A percentile compares a stretch with the other conserved stretches of the same genome.
These are phyloP conservation scores for Candida pseudoglaebosa DNA, from an alignment of 805 yeast species.

Conservation along the genomic window DNA sequence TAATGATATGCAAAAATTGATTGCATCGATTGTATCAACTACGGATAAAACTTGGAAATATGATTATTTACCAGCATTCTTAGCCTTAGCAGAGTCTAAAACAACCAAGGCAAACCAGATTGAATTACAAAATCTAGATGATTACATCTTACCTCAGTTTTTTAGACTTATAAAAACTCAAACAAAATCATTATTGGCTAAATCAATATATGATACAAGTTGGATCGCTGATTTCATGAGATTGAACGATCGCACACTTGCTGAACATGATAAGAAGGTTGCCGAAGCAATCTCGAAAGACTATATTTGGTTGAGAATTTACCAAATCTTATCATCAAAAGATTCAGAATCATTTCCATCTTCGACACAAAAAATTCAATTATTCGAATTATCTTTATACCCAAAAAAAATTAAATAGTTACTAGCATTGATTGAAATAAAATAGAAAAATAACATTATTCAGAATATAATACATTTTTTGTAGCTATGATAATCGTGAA, in stretches of 20 bases:
- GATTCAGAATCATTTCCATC: neutral
- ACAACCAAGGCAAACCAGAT: neutral
- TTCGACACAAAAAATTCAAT: neutral
- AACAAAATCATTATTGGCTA: neutral
- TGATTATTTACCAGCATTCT: conserved; percentile 1
- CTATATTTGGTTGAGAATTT: neutral
- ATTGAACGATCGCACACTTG: neutral
- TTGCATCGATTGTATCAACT: neutral
- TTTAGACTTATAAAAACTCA: neutral
- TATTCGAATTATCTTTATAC: neutral
- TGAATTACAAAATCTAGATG: neutral
- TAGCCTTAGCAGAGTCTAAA: neutral
- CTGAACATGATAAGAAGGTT: neutral
- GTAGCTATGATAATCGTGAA: too few relatives aligned
- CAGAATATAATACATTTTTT: too few relatives aligned
- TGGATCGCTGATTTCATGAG: neutral
- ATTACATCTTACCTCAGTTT: neutral
- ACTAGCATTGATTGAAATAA: too few relatives aligned
- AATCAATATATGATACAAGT: neutral
- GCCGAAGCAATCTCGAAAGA: neutral
- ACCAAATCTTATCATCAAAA: neutral
- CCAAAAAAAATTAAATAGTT: too few relatives aligned
- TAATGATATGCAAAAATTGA: neutral
- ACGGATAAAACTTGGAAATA: neutral
- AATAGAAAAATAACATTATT: too few relatives aligned